Evolutionary conservation across 495 filamentous ascomycete species (phyloP).

Genomic region (Rostrohypoxylon terebratum): DNA sequence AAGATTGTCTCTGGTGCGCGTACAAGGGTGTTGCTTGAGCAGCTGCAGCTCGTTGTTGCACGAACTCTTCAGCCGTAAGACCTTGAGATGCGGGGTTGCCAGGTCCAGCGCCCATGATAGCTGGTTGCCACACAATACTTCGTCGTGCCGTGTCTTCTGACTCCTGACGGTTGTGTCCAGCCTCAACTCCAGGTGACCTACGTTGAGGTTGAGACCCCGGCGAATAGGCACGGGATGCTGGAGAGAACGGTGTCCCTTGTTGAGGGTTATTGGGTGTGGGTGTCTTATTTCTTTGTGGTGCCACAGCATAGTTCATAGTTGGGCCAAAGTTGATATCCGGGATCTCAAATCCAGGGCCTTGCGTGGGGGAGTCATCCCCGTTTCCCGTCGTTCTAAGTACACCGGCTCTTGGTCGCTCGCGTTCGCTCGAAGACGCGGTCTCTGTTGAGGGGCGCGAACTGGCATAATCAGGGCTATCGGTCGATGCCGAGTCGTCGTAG

Average conservation of each 20-base stretch:
- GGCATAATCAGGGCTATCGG: slow-evolving; percentile 69
- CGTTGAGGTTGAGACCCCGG: slow-evolving; percentile 53
- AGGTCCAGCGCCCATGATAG: slow-evolving; percentile 57
- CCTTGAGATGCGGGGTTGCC: slow-evolving; percentile 55
- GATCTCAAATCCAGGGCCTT: slow-evolving; percentile 61
- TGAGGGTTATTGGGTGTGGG: slow-evolving; percentile 31
- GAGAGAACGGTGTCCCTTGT: slow-evolving; percentile 53
- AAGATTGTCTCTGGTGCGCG: slow-evolving; percentile 69
- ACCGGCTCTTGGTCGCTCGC: slow-evolving; percentile 81
- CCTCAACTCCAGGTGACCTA: slow-evolving; percentile 55
- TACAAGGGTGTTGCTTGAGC: slow-evolving; percentile 57
- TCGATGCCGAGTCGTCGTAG: slow-evolving; percentile 63
- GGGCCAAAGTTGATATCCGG: slow-evolving; percentile 89
- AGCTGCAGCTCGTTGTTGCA: slow-evolving; percentile 81
- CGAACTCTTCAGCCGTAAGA: slow-evolving; percentile 79
- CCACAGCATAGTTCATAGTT: slow-evolving; percentile 73
- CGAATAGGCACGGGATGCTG: slow-evolving; percentile 55
- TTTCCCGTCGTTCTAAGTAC: slow-evolving; percentile 84
- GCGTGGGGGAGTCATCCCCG: slow-evolving; percentile 48
- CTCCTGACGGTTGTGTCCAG: slow-evolving; percentile 56
- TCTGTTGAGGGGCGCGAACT: slow-evolving; percentile 76
- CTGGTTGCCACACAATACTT: slow-evolving; percentile 84
- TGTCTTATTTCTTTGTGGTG: slow-evolving; percentile 40
- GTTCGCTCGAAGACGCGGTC: slow-evolving; percentile 63
- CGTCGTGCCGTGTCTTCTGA: slow-evolving; percentile 66